Evolutionary conservation across 495 filamentous ascomycete species (phyloP), one percentile per base, ranked within the genome.

Genomic region (Penicillium argentinense): DNA sequence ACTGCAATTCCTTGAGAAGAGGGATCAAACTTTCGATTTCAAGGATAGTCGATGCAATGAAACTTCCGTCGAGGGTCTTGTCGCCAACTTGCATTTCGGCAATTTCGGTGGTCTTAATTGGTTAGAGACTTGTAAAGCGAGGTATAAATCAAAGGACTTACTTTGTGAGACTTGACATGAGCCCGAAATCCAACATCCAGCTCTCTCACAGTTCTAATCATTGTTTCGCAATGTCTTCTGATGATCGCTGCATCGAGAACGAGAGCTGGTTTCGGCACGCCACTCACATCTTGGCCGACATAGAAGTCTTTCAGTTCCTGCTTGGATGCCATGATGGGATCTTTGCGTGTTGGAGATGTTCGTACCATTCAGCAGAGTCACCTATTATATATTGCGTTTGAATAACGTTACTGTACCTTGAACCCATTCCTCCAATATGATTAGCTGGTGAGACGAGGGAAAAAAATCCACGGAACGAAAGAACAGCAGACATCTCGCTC

Each of bases 81-180:
- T 78, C 60, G 19, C 84, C 84, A 23, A 92, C 80, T 77, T 95
- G 89, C 14, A 93, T 68, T 33, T 75, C 73, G 16, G 90, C 81
- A 39, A 92, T 63, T 62, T 95, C 79, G 4, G 72, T 71, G 0
- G 90, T 95, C 83, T 89, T 9, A 19, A 11, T 4, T 25, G 9
- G 29, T 7, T 39, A 19, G 22, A 34, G 14, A 11, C 11, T 23
- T 5, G 22, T n/a, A n/a, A n/a, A n/a, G n/a, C 5, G 24, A 8
- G 9, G 11, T 0, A 9, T 11, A 23, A n/a, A 40, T 11, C n/a
- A n/a, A 16, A 9, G 23, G 21, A 26, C 59, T 38, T 60, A 85
- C 88, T 68, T 95, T 96, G 60, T 95, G 90, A 16, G 87, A 87
- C 56, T 95, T 95, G 42, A 93, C 82, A 64, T 96, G 90, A 7